These are phyloP conservation scores for Penicillium sp. DNA, from an alignment of 2,329 filamentous ascomycete species.

Conservation along the genomic window DNA sequence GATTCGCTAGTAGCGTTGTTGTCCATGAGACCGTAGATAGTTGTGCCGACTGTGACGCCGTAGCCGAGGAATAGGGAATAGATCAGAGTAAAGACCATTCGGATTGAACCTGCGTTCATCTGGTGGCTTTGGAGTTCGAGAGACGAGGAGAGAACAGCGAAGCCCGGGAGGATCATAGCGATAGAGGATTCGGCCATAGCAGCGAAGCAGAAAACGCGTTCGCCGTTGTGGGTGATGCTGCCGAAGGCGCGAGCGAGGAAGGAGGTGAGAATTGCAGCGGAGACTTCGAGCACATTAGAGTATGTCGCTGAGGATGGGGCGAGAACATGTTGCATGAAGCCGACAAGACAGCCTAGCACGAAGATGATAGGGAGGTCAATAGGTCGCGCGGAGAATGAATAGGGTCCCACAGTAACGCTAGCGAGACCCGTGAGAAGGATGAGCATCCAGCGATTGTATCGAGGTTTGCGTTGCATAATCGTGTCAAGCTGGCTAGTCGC, in stretches of 20 bases:
- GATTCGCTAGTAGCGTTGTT: conserved; percentile 56
- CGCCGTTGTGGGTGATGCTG: conserved; percentile 58
- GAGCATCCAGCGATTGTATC: conserved; percentile 58
- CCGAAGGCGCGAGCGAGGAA: conserved; percentile 71
- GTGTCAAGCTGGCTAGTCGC: conserved; percentile 47
- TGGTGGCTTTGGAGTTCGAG: conserved; percentile 72
- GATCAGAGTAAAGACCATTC: conserved; percentile 61
- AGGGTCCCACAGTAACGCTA: conserved; percentile 75
- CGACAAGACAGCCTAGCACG: conserved; percentile 73
- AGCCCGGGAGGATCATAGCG: conserved; percentile 72
- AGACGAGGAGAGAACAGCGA: conserved; percentile 62
- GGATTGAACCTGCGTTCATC: conserved; percentile 67
- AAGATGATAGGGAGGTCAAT: conserved; percentile 62
- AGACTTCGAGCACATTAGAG: conserved; percentile 47
- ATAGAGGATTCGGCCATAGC: conserved; percentile 57
- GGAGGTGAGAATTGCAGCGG: conserved; percentile 67
- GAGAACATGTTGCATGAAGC: conserved; percentile 73
- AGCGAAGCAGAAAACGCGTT: conserved; percentile 68
- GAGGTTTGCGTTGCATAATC: conserved; percentile 63
- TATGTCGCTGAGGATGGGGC: conserved; percentile 74
- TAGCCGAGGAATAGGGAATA: conserved; percentile 74
- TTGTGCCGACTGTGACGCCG: conserved; percentile 69
- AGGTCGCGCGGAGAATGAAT: conserved; percentile 75
- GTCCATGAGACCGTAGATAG: conserved; percentile 66
- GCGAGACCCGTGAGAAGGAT: conserved; percentile 75